Base-by-base conservation (phyloP, 1,139 yeast genomes). In the Lodderomyces orthopsilosis region DNA sequence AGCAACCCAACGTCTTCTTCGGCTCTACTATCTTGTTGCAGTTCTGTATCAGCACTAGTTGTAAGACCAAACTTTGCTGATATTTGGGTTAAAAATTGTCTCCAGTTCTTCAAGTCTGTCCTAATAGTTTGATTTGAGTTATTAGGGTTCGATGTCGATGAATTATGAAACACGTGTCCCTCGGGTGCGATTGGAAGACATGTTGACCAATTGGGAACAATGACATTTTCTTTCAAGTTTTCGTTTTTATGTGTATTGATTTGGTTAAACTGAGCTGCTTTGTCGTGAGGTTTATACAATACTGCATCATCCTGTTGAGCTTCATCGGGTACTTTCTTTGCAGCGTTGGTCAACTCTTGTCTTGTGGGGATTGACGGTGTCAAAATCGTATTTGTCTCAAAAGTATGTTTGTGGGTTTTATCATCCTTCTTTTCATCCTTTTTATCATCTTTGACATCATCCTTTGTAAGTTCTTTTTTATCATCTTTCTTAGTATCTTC, bases 241-340 rank as follows among this genome's bases (percentile, higher is more conserved):
- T 72, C 77, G 51, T 72, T 72, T 48, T 69, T 70, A 50, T 70
- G 77, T 8, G 76, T 72, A 50, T 73, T 70, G 46, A 73, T 71
- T 50, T 70, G 65, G 44, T 59, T 63, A 55, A 73, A 72, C 46
- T 72, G 74, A 18, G 63, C 57, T 3, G 76, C 59, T 41, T 68
- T 65, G 44, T 67, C 66, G 46, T 73, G 78, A 1, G 77, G 75
- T 46, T 71, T 71, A 52, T 72, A 73, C 46, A 73, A 60, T 2
- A 73, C 77, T 1, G 78, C 78, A 52, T 73, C 77, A 43, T 71
- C 76, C 23, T 35, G 42, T 48, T 51, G n/a, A 37, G 46, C 15
- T 30, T 41, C 41, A 35, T 23, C 47, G 3, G 80, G 52, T 55
- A 82, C 51, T 68, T 77, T 41, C 27, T 32, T 35, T 4, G 33